phyloP scores from a whole-genome alignment of 2,329 filamentous ascomycete genomes.

The Xylaria sp. region DNA sequence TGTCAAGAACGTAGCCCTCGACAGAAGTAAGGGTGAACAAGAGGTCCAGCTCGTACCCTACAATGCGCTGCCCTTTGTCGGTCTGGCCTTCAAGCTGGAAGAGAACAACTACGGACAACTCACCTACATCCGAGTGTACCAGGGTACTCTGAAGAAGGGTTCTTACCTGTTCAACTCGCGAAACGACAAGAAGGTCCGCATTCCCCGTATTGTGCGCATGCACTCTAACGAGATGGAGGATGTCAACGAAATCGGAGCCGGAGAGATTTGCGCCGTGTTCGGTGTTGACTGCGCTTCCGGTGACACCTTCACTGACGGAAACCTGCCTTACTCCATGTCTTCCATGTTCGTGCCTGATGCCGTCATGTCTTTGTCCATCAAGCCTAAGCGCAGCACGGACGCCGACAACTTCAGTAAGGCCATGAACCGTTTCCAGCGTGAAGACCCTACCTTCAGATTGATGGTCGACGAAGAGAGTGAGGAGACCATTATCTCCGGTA shows the following conservation, averaged over 20 bases:
- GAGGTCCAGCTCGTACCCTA: constrained; percentile 86
- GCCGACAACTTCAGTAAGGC: constrained; percentile 94
- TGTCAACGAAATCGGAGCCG: constrained; percentile 82
- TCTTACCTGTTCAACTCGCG: constrained; percentile 89
- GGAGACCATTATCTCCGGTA: constrained; percentile 96
- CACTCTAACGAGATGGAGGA: constrained; percentile 99
- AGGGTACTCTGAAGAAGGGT: constrained; percentile 83
- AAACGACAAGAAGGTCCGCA: constrained; percentile 91
- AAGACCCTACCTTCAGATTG: constrained; percentile 96
- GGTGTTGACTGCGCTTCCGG: constrained; percentile 96
- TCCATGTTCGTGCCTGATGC: constrained; percentile 98
- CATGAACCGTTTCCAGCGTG: constrained; percentile 96
- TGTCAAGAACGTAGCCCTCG: constrained; percentile 83
- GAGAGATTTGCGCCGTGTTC: constrained; percentile 98
- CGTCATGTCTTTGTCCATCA: constrained; percentile 96
- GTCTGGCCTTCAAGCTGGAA: constrained; percentile 96
- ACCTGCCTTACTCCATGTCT: constrained; percentile 88
- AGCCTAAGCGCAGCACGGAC: constrained; percentile 89
- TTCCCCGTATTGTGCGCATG: constrained; percentile 97
- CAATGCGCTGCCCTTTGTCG: constrained; percentile 88
- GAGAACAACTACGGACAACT: constrained; percentile 98
- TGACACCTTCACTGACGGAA: constrained; percentile 95
- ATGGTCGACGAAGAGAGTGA: constrained; percentile 87
- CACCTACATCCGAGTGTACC: constrained; percentile 97
- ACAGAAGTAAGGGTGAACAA: constrained; percentile 71